Base-by-base conservation (phyloP, 2,329 filamentous ascomycete species). In the Penicillium sp. region DNA sequence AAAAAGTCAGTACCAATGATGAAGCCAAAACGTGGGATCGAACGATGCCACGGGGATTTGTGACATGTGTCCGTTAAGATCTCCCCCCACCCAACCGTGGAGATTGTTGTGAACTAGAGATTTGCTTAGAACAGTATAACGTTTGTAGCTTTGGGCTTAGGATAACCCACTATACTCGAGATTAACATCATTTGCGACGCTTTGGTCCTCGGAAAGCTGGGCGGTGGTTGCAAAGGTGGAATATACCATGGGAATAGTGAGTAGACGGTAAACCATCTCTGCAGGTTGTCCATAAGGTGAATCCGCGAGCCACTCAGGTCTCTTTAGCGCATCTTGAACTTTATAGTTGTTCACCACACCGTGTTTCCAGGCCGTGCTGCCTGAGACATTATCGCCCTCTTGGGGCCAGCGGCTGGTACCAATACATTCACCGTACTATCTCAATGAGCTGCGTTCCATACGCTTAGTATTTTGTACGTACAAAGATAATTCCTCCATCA, bases 11-110 rank as follows among this genome's bases (percentile, higher is more conserved):
- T n/a, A 78, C 76, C 72, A 68, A 65, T 93, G 90, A 65, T 93
- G 89, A 9, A 93, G 74, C 74, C 88, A 90, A 73, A 93, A 93
- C 6, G 90, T 75, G 0, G 90, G 90, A 68, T 96, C 91, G 69
- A 91, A 95, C 0, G 88, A 84, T 1, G 90, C 89, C 60, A 89
- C 87, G 16, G 86, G 84, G 29, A 87, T 85, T 71, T 84, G 88
- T 43, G 82, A 84, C 84, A 90, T 89, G 65, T 90, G 88, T 1
- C 89, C 88, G 39, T 54, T 60, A 37, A 81, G 80, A 57, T 75
- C 72, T 53, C 81, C 75, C 41, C 83, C 89, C 5, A 81, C 79
- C 56, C 83, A 79, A 35, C 82, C 82, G 61, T 82, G 80, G 37
- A 82, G 73, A 41, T 69, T 72, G 62, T 80, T 79, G 60, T 82